Percentiles rank a stretch among this genome's conserved stretches.
Evolutionary conservation across 345 rosid species (phyloP).

Genomic region (Populus deltoides): DNA sequence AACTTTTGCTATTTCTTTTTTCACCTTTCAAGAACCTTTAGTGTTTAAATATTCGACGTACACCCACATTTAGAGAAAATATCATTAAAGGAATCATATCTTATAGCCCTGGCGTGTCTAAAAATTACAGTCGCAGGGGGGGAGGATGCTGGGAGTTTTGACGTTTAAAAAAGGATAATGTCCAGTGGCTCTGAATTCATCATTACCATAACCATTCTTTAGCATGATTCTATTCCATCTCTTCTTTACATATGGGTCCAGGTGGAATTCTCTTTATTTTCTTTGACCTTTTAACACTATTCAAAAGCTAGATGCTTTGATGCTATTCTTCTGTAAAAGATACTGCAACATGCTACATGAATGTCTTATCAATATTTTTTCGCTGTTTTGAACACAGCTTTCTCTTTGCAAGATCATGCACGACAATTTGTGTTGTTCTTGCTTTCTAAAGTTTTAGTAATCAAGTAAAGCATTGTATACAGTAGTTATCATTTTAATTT

Average conservation of each 20-base stretch:
- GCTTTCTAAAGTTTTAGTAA: background rate
- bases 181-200: conserved; percentile 15
- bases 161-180: background rate
- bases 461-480: background rate
- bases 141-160: background rate
- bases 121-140: background rate
- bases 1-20: conserved; percentile 25
- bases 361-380: background rate
- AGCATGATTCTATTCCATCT: conserved; percentile 47
- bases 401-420: background rate
- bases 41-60: conserved; percentile 14
- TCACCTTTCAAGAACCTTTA: conserved; percentile 28
- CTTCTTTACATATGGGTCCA: conserved; percentile 47
- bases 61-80: conserved; percentile 7
- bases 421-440: background rate
- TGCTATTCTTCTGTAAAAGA: conserved; percentile 17
- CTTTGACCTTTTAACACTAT: conserved; percentile 24
- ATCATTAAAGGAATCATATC: conserved; percentile 11
- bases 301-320: conserved; percentile 26
- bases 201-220: conserved; percentile 30
- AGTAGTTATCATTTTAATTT: too few species aligned
- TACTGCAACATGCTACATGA: background rate
- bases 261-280: conserved; percentile 38
- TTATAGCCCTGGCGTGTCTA: background rate
- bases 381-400: too few species aligned